Conservation (phyloP, 768 basidiomycete species). For the Suillus cothurnatus region DNA sequence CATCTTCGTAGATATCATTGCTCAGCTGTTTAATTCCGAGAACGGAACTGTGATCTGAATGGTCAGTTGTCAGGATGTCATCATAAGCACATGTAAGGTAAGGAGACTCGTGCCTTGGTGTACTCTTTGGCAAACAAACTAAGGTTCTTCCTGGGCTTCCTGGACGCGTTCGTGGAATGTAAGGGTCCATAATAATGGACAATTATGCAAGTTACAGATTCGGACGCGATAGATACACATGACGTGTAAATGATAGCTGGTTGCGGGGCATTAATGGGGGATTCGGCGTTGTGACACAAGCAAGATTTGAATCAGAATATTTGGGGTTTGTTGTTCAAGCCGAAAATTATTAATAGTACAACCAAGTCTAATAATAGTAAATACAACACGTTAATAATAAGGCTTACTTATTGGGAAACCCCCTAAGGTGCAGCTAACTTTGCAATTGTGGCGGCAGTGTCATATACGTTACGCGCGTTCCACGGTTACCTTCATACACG, state of each 20-base stretch:
- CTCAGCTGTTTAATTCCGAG: slow-evolving; percentile 61
- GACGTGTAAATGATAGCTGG: not conserved
- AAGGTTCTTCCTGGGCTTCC: slow-evolving; percentile 62
- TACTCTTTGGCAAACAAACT: slow-evolving; percentile 70
- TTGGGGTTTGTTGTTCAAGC: too few species aligned
- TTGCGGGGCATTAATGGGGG: too few species aligned
- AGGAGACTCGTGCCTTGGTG: slow-evolving; percentile 52
- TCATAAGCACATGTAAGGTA: not conserved
- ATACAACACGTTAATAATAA: too few species aligned
- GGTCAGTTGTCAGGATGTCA: slow-evolving; percentile 13
- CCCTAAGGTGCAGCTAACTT: too few species aligned
- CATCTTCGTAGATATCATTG: slow-evolving; percentile 53
- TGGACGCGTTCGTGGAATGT: slow-evolving; percentile 59
- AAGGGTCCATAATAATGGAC: slow-evolving; percentile 53
- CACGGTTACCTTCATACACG: too few species aligned
- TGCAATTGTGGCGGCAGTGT: too few species aligned
- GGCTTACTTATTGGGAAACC: too few species aligned
- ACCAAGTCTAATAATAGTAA: too few species aligned
- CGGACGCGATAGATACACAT: slow-evolving; percentile 11
- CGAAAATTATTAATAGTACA: too few species aligned
- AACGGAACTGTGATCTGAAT: slow-evolving; percentile 68
- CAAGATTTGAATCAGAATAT: too few species aligned
- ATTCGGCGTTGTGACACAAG: too few species aligned
- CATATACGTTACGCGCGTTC: too few species aligned
- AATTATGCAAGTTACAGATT: not conserved